Base-by-base conservation (phyloP, 2,329 filamentous ascomycete species). In the Ophiostoma sp. region DNA sequence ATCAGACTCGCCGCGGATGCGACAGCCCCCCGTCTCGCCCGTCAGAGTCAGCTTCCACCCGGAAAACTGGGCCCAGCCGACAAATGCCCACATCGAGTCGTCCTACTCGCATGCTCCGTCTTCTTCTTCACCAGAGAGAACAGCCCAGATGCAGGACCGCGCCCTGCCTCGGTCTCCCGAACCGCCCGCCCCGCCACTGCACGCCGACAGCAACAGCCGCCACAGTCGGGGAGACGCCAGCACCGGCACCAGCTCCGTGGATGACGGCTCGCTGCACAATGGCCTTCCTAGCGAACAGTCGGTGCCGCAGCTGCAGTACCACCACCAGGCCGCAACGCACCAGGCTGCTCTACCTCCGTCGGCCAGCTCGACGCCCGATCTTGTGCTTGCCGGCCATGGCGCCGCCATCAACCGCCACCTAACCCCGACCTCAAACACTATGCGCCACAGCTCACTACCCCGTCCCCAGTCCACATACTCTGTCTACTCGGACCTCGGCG, bases 381-480 rank as follows among this genome's bases (percentile, higher is more conserved):
- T 77, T 79, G 80, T 66, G 75, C 75, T n/a, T 79, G 79, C 67
- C 78, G 79, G 47, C 78, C 79, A 5, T 85, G 81, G 78, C 16
- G 77, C 80, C 3, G 79, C 80, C 45, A 82, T 85, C 70, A 85
- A 86, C 71, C 86, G 87, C 64, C 86, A 89, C 75, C 79, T 91
- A 47, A 87, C 87, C 3, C 87, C 85, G 38, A 86, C 78, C 62
- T 83, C 84, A 12, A 79, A 81, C 73, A 80, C 81, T 73, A 80
- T 84, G 72, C 80, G 82, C 73, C 80, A 86, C 74, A 86, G 81
- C 69, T 86, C 85, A 14, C 76, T 90, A 71, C 84, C 85, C 55
- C 84, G 93, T 66, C 93, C 93, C 5, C 83, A 83, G 38, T 97
- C 93, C 12, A 82, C 89, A 5, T 93, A 93, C 77, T 95, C 91